Evolutionary conservation across 1,284 basidiomycete genomes (phyloP).

Genomic region (Schizophyllum commune): DNA sequence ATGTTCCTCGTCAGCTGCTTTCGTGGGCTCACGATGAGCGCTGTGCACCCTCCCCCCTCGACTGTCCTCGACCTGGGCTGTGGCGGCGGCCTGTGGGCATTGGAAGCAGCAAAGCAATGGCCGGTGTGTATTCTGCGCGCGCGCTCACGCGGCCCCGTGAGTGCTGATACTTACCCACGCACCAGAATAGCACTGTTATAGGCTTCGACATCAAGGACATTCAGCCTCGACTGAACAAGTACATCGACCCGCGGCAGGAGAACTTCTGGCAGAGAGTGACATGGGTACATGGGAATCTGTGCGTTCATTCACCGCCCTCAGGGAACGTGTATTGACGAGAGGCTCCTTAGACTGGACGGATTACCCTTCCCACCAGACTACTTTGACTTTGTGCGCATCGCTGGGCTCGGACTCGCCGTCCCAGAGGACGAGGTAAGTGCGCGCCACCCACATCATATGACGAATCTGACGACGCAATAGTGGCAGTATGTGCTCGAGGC

Average conservation of each 20-base stretch:
- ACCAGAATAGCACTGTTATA: conserved; percentile 44
- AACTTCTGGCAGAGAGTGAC: conserved; percentile 42
- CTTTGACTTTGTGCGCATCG: conserved; percentile 61
- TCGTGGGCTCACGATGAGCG: conserved; percentile 43
- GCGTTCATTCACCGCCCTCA: conserved; percentile 14
- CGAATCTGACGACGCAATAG: conserved; percentile 16
- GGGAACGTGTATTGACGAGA: not conserved
- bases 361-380: conserved; percentile 48
- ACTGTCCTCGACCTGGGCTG: conserved; percentile 70
- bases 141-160: conserved; percentile 5
- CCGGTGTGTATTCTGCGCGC: conserved; percentile 28
- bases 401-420: conserved; percentile 54
- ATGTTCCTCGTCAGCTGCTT: conserved; percentile 48
- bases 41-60: conserved; percentile 40
- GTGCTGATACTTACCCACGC: conserved; percentile 2
- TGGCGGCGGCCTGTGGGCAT: conserved; percentile 70
- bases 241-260: conserved; percentile 21
- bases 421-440: conserved; percentile 59
- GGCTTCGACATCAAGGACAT: conserved; percentile 51
- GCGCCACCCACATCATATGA: not conserved
- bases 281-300: conserved; percentile 68
- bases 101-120: conserved; percentile 61
- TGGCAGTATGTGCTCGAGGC: conserved; percentile 49
- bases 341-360: conserved; percentile 41
- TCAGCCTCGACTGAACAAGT: conserved; percentile 44